Percentiles rank a stretch among this genome's conserved stretches.
Evolutionary conservation across 2,329 filamentous ascomycete genomes (phyloP).

Genomic region (Zymoseptoria ardabiliae): DNA sequence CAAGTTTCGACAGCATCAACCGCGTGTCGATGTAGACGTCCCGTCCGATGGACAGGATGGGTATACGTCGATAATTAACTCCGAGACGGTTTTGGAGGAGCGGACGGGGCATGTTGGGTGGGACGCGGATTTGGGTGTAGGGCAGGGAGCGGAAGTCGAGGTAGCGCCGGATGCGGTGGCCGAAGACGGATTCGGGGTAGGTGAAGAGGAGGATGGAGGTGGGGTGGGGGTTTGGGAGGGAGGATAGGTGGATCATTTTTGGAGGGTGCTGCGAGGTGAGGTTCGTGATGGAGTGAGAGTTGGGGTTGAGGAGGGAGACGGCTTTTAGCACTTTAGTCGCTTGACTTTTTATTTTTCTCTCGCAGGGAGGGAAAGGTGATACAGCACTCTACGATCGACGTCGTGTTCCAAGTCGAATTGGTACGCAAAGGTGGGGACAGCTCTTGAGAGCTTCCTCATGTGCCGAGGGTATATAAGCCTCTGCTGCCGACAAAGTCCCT

Average conservation of each 20-base stretch:
- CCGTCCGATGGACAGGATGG: constrained; percentile 17
- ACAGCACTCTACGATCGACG: too few species aligned
- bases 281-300: too few species aligned
- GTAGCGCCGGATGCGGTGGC: constrained; percentile 12
- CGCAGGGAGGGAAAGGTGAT: background rate
- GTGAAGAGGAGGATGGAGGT: constrained; percentile 16
- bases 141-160: constrained; percentile 13
- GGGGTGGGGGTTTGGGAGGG: constrained; percentile 3
- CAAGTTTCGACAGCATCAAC: constrained; percentile 14
- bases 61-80: constrained; percentile 19
- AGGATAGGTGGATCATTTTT: too few species aligned
- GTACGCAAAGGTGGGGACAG: too few species aligned
- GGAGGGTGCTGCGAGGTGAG: too few species aligned
- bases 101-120: constrained; percentile 14
- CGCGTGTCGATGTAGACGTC: constrained; percentile 21
- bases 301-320: too few species aligned
- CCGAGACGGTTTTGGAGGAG: constrained; percentile 12
- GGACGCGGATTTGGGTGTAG: constrained; percentile 13
- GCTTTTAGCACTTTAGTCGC: too few species aligned
- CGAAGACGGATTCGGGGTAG: constrained; percentile 16
- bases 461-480: too few species aligned
- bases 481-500: too few species aligned
- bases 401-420: too few species aligned
- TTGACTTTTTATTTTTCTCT: too few species aligned
- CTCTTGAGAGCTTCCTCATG: too few species aligned